Conservation (phyloP, 169 alveolate genomes). For the Plasmodium berghei region DNA sequence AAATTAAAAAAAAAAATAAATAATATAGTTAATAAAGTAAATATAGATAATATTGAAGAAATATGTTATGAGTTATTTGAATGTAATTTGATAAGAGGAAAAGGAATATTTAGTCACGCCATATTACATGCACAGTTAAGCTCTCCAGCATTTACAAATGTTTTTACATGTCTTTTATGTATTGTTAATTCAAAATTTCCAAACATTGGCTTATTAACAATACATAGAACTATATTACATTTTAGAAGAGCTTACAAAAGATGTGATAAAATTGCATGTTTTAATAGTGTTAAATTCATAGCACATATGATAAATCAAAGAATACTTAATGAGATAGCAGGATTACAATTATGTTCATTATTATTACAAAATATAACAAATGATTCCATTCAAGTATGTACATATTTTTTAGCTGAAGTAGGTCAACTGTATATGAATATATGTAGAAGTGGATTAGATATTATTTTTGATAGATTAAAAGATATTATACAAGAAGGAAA, state of each 20-base stretch:
- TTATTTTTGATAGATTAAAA: constrained; percentile 96
- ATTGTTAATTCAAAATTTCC: constrained; percentile 98
- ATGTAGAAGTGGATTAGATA: constrained; percentile 94
- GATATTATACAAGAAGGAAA: constrained; percentile 97
- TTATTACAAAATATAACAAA: constrained; percentile 96
- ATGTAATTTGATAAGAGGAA: constrained; percentile 97
- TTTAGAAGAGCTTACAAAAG: constrained; percentile 94
- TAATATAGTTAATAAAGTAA: constrained; percentile 96
- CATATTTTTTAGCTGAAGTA: constrained; percentile 91
- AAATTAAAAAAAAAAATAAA: constrained; percentile 95
- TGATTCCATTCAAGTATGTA: constrained; percentile 97
- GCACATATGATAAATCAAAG: constrained; percentile 96
- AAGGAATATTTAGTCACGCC: constrained; percentile 97
- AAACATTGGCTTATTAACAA: constrained; percentile 96
- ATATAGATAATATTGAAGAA: constrained; percentile 89
- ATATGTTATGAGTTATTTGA: constrained; percentile 94
- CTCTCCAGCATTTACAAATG: constrained; percentile 97
- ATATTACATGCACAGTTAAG: constrained; percentile 98
- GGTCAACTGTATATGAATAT: constrained; percentile 96
- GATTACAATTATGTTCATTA: constrained; percentile 94
- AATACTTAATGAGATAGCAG: constrained; percentile 94
- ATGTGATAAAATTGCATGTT: constrained; percentile 95
- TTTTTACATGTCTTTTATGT: constrained; percentile 96
- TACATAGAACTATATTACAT: constrained; percentile 93
- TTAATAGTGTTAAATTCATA: constrained; percentile 95